A percentile compares a stretch with the other conserved stretches of the same genome.
These are phyloP conservation scores for Aspergillus oerlinghausenensis DNA, from an alignment of 2,329 filamentous ascomycete genomes.

Conservation along the genomic window DNA sequence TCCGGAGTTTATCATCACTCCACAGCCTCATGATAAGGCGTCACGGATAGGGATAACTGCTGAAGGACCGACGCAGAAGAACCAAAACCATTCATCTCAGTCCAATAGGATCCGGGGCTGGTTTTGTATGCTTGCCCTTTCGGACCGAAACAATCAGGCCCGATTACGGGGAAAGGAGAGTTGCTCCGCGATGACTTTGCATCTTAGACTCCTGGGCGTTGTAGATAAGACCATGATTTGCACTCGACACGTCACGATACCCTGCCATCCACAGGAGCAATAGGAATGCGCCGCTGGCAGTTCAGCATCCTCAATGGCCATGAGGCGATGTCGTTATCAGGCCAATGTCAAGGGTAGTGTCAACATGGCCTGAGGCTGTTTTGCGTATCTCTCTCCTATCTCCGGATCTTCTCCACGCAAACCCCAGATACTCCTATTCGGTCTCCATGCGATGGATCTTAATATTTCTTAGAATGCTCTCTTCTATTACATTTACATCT, in stretches of 20 bases:
- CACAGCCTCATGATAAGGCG: slow-evolving; percentile 22
- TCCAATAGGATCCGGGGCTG: slow-evolving; percentile 5
- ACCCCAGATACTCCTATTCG: background rate
- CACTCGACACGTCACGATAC: background rate
- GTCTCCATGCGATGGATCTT: background rate
- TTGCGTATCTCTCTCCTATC: background rate
- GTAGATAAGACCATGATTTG: background rate
- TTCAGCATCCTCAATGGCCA: background rate
- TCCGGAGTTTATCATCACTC: slow-evolving; percentile 16
- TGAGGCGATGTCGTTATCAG: background rate
- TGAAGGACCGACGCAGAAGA: background rate
- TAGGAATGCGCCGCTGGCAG: background rate
- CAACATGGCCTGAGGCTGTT: background rate
- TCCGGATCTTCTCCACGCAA: background rate
- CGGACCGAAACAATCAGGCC: background rate
- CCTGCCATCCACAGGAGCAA: background rate
- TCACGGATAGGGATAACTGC: slow-evolving; percentile 16
- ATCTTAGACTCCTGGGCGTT: background rate
- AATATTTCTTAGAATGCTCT: background rate
- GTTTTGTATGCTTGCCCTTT: slow-evolving; percentile 4
- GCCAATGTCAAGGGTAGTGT: background rate
- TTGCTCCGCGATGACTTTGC: background rate
- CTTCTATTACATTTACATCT: background rate
- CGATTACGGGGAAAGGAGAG: background rate
- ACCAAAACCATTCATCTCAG: background rate